A percentile compares a stretch with the other conserved stretches of the same genome.
These are phyloP conservation scores for Poa annua DNA, from an alignment of 176 grass and related monocot species.

Conservation along the genomic window DNA sequence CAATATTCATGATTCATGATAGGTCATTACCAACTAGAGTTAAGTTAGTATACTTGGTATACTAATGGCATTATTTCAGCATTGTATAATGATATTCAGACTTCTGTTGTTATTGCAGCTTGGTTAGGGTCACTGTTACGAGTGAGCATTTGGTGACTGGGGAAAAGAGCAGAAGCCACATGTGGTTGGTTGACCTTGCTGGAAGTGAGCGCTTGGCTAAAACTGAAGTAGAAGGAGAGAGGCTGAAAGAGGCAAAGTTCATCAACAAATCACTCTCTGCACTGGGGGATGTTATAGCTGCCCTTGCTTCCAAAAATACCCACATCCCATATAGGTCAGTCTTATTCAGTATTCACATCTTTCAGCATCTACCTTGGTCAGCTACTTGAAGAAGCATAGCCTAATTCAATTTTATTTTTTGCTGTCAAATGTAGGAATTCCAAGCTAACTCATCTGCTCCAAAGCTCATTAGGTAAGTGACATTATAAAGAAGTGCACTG, in stretches of 20 bases:
- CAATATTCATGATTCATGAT: slow-evolving; percentile 24
- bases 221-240: slow-evolving; percentile 92
- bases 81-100: slow-evolving; percentile 1
- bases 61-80: not conserved
- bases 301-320: slow-evolving; percentile 82
- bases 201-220: slow-evolving; percentile 84
- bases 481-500: not conserved
- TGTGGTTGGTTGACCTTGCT: slow-evolving; percentile 96
- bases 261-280: slow-evolving; percentile 95
- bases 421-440: slow-evolving; percentile 80
- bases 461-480: slow-evolving; percentile 82
- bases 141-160: slow-evolving; percentile 70
- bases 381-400: slow-evolving; percentile 25
- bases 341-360: slow-evolving; percentile 33
- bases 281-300: slow-evolving; percentile 90
- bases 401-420: slow-evolving; percentile 29
- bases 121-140: slow-evolving; percentile 80
- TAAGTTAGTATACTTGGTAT: not conserved
- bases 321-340: slow-evolving; percentile 90
- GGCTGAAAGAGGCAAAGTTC: slow-evolving; percentile 82
- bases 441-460: slow-evolving; percentile 94
- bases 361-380: slow-evolving; percentile 15
- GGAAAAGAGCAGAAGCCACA: slow-evolving; percentile 66
- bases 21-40: slow-evolving; percentile 13
- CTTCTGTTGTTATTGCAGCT: slow-evolving; percentile 49